Evolutionary conservation across 1,139 yeast genomes (phyloP), one percentile per base, ranked within the genome.

Genomic region (Yamadazyma sp.): DNA sequence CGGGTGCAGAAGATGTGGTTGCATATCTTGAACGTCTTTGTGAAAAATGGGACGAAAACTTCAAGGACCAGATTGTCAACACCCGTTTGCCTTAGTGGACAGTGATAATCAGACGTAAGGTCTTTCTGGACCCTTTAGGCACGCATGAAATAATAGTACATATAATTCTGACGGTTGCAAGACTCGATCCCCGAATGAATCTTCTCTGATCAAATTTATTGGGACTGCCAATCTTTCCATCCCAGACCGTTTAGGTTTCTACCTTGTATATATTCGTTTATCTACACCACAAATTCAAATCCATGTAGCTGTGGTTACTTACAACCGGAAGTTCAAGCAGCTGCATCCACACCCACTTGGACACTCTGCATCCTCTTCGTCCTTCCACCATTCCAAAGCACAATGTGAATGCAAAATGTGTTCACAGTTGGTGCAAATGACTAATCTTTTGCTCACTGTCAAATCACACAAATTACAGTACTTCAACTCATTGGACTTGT

Each of bases 321-420:
- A 46, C 27, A 52, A 31, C 40, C 42, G 38, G 42, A 55, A 47
- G 46, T 65, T 62, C 37, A 81, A 59, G 60, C 96, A 88, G 8
- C 59, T 51, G 55, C 98, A 91, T 0, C 96, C 96, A 64, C 98
- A 91, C 0, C 97, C 98, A 43, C 88, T 78, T 0, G 95, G 84
- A 60, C 98, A 91, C 51, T 83, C 88, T 32, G 53, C 49, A 25
- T 54, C 61, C n/a, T 62, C 64, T 3, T 69, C 71, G 12, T 62
- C 64, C 11, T 54, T 37, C 91, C 95, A 89, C 98, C 98, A 91
- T 40, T 74, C 75, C 11, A 72, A 62, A 0, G 95, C 95, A 66
- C 98, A 91, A 26, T 72, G 69, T 1, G 87, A 76, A 56, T 91
- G 98, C 49, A 85, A 56, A 1, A 87, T 68, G 61, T 91, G 97